Evolutionary conservation across 2,329 filamentous ascomycete genomes (phyloP).

Genomic region (Penicillium sclerotigenum): DNA sequence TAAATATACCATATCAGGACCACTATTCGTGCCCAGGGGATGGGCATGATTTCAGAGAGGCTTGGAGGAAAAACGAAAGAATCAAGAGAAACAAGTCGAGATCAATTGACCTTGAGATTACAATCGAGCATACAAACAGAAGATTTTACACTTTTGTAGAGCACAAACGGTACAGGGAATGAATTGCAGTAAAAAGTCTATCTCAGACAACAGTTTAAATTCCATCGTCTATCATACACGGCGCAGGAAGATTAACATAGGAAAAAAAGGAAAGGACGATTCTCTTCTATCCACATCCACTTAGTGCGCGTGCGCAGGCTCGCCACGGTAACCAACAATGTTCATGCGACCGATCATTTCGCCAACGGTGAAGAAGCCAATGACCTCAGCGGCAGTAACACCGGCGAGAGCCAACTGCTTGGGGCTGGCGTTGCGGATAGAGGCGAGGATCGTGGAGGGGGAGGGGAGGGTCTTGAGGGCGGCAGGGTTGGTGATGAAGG

Average conservation of each 20-base stretch:
- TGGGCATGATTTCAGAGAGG: not conserved
- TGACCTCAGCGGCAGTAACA: slow-evolving; percentile 76
- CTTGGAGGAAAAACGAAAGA: too few relatives aligned
- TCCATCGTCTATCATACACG: slow-evolving; percentile 50
- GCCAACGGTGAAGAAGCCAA: slow-evolving; percentile 97
- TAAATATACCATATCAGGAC: not conserved
- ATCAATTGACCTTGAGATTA: not conserved
- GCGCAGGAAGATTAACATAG: slow-evolving; percentile 28
- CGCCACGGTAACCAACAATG: slow-evolving; percentile 85
- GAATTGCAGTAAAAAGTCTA: slow-evolving; percentile 23
- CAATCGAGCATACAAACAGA: not conserved
- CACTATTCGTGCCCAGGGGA: not conserved
- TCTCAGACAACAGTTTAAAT: slow-evolving; percentile 44
- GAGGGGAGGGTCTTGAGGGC: slow-evolving; percentile 56
- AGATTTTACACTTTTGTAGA: not conserved
- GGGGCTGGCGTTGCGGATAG: slow-evolving; percentile 66
- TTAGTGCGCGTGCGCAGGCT: slow-evolving; percentile 50
- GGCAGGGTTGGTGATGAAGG: slow-evolving; percentile 68
- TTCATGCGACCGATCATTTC: slow-evolving; percentile 97
- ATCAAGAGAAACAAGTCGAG: not conserved
- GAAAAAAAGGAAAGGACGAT: slow-evolving; percentile 31
- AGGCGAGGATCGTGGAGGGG: slow-evolving; percentile 54
- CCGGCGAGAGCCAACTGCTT: slow-evolving; percentile 69
- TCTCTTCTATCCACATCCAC: slow-evolving; percentile 21
- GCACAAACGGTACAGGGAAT: slow-evolving; percentile 8